Evolutionary conservation across 2,329 filamentous ascomycete genomes (phyloP).

Genomic region (Aureobasidium sp.): DNA sequence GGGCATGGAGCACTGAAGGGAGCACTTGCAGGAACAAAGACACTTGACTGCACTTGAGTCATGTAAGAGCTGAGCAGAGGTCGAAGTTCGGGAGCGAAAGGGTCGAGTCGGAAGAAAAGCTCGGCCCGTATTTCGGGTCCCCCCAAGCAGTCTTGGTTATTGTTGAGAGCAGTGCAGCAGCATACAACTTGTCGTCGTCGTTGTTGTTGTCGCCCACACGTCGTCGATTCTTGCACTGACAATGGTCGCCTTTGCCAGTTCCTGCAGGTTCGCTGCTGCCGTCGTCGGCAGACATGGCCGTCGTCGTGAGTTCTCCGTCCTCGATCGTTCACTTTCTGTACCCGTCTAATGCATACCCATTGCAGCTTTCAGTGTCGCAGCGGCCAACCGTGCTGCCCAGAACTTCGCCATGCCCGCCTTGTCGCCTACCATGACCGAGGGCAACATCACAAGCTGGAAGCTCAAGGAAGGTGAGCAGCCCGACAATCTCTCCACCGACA

Average conservation of each 20-base stretch:
- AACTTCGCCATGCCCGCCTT: constrained; percentile 89
- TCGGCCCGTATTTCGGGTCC: background rate
- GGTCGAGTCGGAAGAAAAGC: background rate
- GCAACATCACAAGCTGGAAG: constrained; percentile 77
- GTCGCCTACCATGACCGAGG: constrained; percentile 90
- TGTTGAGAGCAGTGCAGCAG: constrained; percentile 1
- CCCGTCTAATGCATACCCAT: background rate
- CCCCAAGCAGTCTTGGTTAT: constrained; percentile 1
- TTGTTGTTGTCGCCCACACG: background rate
- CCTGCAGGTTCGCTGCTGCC: constrained; percentile 9
- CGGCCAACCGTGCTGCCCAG: constrained; percentile 51
- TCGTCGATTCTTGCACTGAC: background rate
- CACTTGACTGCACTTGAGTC: background rate
- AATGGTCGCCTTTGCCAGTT: constrained; percentile 6
- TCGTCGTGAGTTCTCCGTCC: background rate
- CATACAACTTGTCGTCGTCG: background rate
- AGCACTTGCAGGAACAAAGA: background rate
- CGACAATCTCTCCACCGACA: background rate
- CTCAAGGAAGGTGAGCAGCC: constrained; percentile 60
- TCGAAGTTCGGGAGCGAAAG: background rate
- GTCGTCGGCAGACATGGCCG: constrained; percentile 7
- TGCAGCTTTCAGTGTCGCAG: constrained; percentile 13
- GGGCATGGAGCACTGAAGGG: background rate
- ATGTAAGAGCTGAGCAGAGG: background rate
- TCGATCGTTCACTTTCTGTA: background rate